Evolutionary conservation across 2,329 filamentous ascomycete genomes (phyloP).

Genomic region (Chaetomiaceae sp.): DNA sequence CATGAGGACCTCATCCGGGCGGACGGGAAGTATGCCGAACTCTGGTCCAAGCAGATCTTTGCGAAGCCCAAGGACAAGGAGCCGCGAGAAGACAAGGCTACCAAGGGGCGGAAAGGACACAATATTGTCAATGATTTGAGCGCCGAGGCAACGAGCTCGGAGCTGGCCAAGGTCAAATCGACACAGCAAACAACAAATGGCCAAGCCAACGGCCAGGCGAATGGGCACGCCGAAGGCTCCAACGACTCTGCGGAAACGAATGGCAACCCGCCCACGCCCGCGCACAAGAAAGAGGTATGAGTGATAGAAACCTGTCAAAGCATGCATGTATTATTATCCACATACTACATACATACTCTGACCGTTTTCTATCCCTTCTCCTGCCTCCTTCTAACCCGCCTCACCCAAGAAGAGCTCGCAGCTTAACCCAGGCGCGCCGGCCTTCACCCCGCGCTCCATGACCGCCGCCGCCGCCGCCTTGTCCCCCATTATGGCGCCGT

Average conservation of each 20-base stretch:
- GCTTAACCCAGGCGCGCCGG: constrained; percentile 52
- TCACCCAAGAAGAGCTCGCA: constrained; percentile 34
- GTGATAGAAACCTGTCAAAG: constrained; percentile 34
- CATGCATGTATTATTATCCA: constrained; percentile 29
- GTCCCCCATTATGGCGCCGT: background rate
- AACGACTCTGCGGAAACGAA: constrained; percentile 23
- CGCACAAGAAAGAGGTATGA: constrained; percentile 47
- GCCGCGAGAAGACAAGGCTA: constrained; percentile 22
- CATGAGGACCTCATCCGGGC: constrained; percentile 55
- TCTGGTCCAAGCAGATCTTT: constrained; percentile 63
- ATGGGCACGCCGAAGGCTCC: constrained; percentile 25
- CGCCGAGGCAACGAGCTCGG: constrained; percentile 34
- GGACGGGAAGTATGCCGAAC: constrained; percentile 58
- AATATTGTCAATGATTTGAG: constrained; percentile 37
- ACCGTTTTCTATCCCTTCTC: constrained; percentile 37
- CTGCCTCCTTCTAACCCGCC: constrained; percentile 20
- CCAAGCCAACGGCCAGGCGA: constrained; percentile 10
- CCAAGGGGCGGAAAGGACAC: constrained; percentile 20
- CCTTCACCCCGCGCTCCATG: constrained; percentile 47
- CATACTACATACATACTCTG: constrained; percentile 24
- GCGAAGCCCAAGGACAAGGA: constrained; percentile 44
- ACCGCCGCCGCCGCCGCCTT: constrained; percentile 4
- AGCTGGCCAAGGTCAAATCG: constrained; percentile 34
- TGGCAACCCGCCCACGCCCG: constrained; percentile 33
- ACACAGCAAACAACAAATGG: constrained; percentile 7